Percentiles rank a stretch among this genome's conserved stretches.
Conservation (phyloP, 345 rosid genomes). For the Raphanus sativus region DNA sequence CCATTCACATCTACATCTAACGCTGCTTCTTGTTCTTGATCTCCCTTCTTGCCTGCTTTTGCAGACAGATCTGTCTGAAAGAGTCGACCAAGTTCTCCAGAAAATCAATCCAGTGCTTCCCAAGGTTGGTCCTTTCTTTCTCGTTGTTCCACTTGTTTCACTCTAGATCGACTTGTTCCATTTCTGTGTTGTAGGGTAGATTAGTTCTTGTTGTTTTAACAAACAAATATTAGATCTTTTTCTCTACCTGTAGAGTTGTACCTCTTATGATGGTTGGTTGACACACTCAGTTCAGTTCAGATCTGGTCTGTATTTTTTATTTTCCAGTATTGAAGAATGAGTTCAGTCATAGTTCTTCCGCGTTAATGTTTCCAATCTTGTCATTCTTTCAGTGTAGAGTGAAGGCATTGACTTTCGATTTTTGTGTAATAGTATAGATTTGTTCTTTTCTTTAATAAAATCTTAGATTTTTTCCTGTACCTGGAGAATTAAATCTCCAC, state of each 20-base stretch:
- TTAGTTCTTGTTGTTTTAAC: neutral
- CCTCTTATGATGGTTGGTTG: too few relatives aligned
- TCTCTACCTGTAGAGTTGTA: too few relatives aligned
- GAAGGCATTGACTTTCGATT: slow-evolving; percentile 13
- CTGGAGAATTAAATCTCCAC: neutral
- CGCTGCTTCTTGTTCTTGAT: too few relatives aligned
- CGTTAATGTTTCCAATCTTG: too few relatives aligned
- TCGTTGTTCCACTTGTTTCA: neutral
- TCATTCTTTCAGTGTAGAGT: slow-evolving; percentile 11
- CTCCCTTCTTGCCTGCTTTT: too few relatives aligned
- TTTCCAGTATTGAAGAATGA: neutral
- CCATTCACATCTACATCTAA: neutral
- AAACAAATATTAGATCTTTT: neutral
- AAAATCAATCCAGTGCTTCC: slow-evolving; percentile 53
- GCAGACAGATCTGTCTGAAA: slow-evolving; percentile 52
- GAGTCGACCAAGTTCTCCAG: slow-evolving; percentile 48
- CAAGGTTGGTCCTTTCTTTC: slow-evolving; percentile 45
- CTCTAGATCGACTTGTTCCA: neutral
- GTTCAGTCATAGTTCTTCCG: neutral
- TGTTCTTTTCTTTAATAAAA: neutral
- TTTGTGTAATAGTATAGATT: neutral
- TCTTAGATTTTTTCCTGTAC: neutral
- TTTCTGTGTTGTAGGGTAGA: neutral
- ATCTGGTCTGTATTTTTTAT: slow-evolving; percentile 12
- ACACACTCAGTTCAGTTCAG: neutral